Evolutionary conservation across 1,139 yeast species (phyloP).

Genomic region (Zygoascus hellenicus): DNA sequence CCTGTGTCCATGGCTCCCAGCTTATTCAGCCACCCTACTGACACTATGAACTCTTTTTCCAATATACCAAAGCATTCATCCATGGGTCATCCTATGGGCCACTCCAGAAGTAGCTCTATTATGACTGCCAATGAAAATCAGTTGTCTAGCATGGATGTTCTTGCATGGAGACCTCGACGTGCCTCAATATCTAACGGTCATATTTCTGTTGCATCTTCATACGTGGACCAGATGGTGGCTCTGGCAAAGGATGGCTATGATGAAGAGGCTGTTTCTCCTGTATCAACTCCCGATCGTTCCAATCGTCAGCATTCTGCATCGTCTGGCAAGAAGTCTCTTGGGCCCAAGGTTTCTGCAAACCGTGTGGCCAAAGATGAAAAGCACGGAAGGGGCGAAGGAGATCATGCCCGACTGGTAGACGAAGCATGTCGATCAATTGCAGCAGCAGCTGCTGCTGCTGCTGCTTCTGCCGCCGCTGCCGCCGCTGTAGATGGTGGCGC

Average conservation of each 20-base stretch:
- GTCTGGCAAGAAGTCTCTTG: conserved; percentile 8
- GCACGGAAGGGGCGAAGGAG: conserved; percentile 30
- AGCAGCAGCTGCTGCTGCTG: conserved; percentile 64
- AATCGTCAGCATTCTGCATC: background rate
- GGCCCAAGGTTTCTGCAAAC: conserved; percentile 23
- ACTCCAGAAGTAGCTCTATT: conserved; percentile 22
- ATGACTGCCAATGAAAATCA: conserved; percentile 15
- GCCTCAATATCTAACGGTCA: conserved; percentile 32
- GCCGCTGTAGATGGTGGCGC: conserved; percentile 26
- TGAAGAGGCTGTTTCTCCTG: background rate
- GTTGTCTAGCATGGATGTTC: conserved; percentile 13
- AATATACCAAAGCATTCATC: background rate
- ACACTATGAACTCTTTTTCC: background rate
- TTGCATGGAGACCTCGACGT: conserved; percentile 26
- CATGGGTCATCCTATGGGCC: background rate
- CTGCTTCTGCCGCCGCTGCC: conserved; percentile 32
- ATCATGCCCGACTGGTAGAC: conserved; percentile 66
- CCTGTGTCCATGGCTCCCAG: conserved; percentile 9
- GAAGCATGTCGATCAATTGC: conserved; percentile 83
- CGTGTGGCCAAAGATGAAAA: background rate
- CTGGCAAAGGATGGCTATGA: background rate
- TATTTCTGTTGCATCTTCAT: conserved; percentile 26
- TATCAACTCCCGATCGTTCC: background rate
- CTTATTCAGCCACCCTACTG: background rate
- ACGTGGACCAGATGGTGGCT: conserved; percentile 22